A percentile compares a stretch with the other conserved stretches of the same genome.
Conservation (phyloP, 2,329 filamentous ascomycete species). For the Fonsecaea multimorphosa region DNA sequence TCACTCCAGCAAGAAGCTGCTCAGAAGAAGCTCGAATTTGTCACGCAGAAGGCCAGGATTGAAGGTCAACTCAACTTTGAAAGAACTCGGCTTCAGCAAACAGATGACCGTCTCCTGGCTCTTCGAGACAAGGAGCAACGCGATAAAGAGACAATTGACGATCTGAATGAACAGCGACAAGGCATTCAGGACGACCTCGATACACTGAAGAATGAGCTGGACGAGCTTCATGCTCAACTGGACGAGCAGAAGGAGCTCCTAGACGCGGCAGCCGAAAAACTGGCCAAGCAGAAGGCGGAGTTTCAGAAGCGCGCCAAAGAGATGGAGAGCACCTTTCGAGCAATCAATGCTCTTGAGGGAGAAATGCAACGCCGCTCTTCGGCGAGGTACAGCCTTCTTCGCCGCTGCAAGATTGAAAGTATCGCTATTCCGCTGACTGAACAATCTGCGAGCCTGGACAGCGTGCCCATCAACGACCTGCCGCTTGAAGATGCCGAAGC, state of each 20-base stretch:
- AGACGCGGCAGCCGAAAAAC: slow-evolving; percentile 72
- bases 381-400: slow-evolving; percentile 80
- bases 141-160: slow-evolving; percentile 71
- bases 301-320: slow-evolving; percentile 83
- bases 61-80: slow-evolving; percentile 67
- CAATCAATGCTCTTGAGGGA: slow-evolving; percentile 78
- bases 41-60: slow-evolving; percentile 72
- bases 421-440: slow-evolving; percentile 80
- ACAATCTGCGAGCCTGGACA: slow-evolving; percentile 74
- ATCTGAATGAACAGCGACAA: slow-evolving; percentile 74
- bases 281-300: slow-evolving; percentile 78
- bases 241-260: slow-evolving; percentile 72
- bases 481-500: slow-evolving; percentile 78
- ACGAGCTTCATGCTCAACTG: slow-evolving; percentile 73
- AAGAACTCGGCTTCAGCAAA: slow-evolving; percentile 73
- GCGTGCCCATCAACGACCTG: slow-evolving; percentile 85
- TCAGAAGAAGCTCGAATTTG: slow-evolving; percentile 85
- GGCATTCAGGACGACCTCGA: slow-evolving; percentile 76
- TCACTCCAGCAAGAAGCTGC: slow-evolving; percentile 88
- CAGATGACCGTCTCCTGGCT: slow-evolving; percentile 70
- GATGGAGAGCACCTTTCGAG: slow-evolving; percentile 76
- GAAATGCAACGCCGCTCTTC: slow-evolving; percentile 85
- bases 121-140: slow-evolving; percentile 71
- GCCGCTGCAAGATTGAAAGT: slow-evolving; percentile 91
- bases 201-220: slow-evolving; percentile 75